Base-by-base conservation (phyloP, 441 rosid species). In the Manihot esculenta region DNA sequence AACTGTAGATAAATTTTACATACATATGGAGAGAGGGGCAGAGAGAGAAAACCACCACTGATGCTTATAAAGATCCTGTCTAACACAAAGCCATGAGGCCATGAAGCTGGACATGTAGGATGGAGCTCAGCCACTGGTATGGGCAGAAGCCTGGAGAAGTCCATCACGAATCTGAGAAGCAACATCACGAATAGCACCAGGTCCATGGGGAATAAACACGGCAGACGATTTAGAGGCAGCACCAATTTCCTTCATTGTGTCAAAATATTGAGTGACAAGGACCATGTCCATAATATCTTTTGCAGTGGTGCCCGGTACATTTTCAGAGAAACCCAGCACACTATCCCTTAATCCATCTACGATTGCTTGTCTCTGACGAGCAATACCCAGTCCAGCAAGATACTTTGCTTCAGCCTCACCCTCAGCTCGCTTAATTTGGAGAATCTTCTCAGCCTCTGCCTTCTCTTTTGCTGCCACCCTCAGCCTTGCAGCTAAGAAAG, bases 211-310 rank as follows among this genome's bases (percentile, higher is more conserved):
- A 66, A 85, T 78, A 74, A 85, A 83, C 21, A 83, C 81, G 11
- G 85, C 65, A 30, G 71, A 78, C 3, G 89, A 81, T 68, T 80
- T 85, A 0, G 85, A 78, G 60, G 84, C 62, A 15, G 85, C 89
- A 20, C 85, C 87, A 0, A 85, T 85, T 59, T 85, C 89, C 78
- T 85, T 85, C 87, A 83, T 82, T 0, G 89, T 85, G 68, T 85
- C 87, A 7, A 85, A 83, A 38, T 83, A 78, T 66, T 83, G 89
- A 50, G 89, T 85, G 35, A 85, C 80, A 45, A 85, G 76, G 58
- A 85, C 87, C 89, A 82, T 83, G 78, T 85, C 87, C 87, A 85
- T 80, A 23, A 85, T 80, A 71, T 85, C 89, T 53, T 81, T 85
- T 1, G 89, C 79, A 7, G 84, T 45, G 54, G 87, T 85, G 21